Conservation (phyloP, 1,284 basidiomycete species). For the Moesziomyces parantarcticus region DNA sequence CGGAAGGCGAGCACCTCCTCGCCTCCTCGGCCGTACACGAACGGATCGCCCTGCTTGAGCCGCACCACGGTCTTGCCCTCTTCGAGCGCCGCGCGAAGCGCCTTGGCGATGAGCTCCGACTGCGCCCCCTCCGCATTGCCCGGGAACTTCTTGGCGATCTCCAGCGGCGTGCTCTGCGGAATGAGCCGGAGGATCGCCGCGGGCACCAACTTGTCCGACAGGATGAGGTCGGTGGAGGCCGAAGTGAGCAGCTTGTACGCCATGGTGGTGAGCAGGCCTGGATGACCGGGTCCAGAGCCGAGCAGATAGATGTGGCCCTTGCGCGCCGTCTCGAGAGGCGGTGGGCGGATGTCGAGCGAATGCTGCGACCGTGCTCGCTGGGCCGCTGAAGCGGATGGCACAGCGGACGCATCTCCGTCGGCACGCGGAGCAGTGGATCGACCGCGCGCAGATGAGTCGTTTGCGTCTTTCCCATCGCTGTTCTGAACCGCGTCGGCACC, state of each 20-base stretch:
- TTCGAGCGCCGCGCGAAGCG: conserved; percentile 79
- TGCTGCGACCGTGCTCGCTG: conserved; percentile 54
- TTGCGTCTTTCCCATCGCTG: not conserved
- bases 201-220: conserved; percentile 97
- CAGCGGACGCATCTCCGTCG: not conserved
- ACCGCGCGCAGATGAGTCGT: conserved; percentile 1
- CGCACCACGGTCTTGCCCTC: conserved; percentile 87
- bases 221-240: conserved; percentile 80
- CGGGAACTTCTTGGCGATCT: conserved; percentile 94
- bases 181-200: conserved; percentile 87
- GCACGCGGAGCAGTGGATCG: conserved; percentile 8
- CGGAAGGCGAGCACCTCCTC: conserved; percentile 95
- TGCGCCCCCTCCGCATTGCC: conserved; percentile 96
- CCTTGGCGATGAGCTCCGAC: conserved; percentile 90
- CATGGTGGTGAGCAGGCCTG: conserved; percentile 87
- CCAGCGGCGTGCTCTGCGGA: conserved; percentile 74
- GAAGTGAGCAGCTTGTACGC: conserved; percentile 82
- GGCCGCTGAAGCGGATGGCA: not conserved
- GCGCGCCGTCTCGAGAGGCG: conserved; percentile 3
- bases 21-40: conserved; percentile 90
- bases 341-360: conserved; percentile 48
- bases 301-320: conserved; percentile 75
- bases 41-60: conserved; percentile 96
- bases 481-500: not conserved
- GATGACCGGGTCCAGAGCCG: conserved; percentile 94